Percentiles rank a stretch among this genome's conserved stretches.
Conservation (phyloP, 495 filamentous ascomycete species). For the Aspergillus bridgeri region DNA sequence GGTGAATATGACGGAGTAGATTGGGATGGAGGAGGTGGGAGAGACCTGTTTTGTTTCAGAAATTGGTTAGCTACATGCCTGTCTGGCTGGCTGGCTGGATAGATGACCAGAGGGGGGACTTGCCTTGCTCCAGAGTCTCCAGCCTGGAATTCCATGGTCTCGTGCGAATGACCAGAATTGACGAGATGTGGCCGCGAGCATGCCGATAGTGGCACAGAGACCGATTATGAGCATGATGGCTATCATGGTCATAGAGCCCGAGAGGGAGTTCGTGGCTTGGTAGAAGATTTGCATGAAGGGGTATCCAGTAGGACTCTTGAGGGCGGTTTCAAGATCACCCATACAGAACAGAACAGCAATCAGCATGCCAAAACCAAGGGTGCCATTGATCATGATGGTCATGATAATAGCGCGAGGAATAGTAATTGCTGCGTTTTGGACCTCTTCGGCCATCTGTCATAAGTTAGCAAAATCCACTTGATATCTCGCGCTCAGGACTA, state of each 20-base stretch:
- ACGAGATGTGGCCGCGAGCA: constrained; percentile 49
- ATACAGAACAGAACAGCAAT: constrained; percentile 49
- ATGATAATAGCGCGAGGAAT: constrained; percentile 47
- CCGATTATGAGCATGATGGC: constrained; percentile 42
- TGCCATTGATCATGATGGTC: constrained; percentile 46
- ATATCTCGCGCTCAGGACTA: not conserved
- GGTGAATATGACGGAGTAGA: constrained; percentile 38
- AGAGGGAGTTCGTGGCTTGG: constrained; percentile 34
- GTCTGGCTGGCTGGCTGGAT: not conserved
- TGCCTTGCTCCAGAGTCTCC: constrained; percentile 41
- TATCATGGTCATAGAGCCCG: constrained; percentile 42
- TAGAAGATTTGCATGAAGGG: constrained; percentile 52
- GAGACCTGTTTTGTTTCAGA: constrained; percentile 20
- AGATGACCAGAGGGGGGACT: too few relatives aligned
- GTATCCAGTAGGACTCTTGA: constrained; percentile 37
- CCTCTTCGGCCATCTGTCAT: constrained; percentile 52
- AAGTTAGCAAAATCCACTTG: not conserved
- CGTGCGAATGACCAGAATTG: constrained; percentile 55
- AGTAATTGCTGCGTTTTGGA: constrained; percentile 41
- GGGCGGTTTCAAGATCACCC: constrained; percentile 35
- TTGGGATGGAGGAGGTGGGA: constrained; percentile 33
- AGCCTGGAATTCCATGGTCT: constrained; percentile 51
- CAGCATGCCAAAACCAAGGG: constrained; percentile 48
- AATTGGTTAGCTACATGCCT: not conserved
- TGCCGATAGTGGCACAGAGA: constrained; percentile 39